A percentile compares a stretch with the other conserved stretches of the same genome.
These are phyloP conservation scores for Pilaira anomala DNA, from an alignment of 192 early-diverging fungal species.

Conservation along the genomic window DNA sequence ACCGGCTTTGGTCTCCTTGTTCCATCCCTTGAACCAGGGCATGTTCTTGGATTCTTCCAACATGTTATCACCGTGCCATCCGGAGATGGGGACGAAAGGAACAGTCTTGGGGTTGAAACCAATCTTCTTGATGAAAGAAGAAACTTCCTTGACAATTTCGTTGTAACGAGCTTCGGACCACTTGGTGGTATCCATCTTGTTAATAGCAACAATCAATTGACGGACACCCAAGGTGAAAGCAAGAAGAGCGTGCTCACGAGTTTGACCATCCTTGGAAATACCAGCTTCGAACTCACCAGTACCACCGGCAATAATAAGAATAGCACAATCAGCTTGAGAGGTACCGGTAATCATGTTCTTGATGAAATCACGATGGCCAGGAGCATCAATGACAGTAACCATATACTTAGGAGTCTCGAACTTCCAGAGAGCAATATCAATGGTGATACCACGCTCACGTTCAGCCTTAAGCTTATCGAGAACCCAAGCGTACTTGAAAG, in stretches of 20 bases:
- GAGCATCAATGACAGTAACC: slow-evolving; percentile 97
- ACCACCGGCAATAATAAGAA: slow-evolving; percentile 93
- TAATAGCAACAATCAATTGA: slow-evolving; percentile 98
- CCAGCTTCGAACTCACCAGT: slow-evolving; percentile 89
- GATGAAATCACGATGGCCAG: slow-evolving; percentile 99
- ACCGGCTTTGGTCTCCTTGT: slow-evolving; percentile 83
- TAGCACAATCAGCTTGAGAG: slow-evolving; percentile 95
- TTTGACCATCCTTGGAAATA: slow-evolving; percentile 99
- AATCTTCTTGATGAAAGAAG: slow-evolving; percentile 96
- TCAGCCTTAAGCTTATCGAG: slow-evolving; percentile 99
- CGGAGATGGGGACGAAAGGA: slow-evolving; percentile 96
- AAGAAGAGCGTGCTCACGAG: slow-evolving; percentile 98
- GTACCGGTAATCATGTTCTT: slow-evolving; percentile 99
- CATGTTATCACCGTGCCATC: slow-evolving; percentile 99
- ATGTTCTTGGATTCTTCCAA: slow-evolving; percentile 90
- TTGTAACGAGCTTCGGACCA: slow-evolving; percentile 93
- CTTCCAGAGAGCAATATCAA: slow-evolving; percentile 97
- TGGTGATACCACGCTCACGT: slow-evolving; percentile 99
- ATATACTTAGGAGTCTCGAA: slow-evolving; percentile 92
- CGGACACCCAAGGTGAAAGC: slow-evolving; percentile 96
- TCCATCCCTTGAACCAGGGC: slow-evolving; percentile 98
- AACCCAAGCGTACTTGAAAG: slow-evolving; percentile 99
- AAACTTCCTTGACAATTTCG: slow-evolving; percentile 96
- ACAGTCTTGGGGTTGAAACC: slow-evolving; percentile 92
- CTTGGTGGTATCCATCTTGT: slow-evolving; percentile 99